Percentiles rank a stretch among this genome's conserved stretches.
Conservation (phyloP, 768 basidiomycete species). For the Leccinum disarticulatum region DNA sequence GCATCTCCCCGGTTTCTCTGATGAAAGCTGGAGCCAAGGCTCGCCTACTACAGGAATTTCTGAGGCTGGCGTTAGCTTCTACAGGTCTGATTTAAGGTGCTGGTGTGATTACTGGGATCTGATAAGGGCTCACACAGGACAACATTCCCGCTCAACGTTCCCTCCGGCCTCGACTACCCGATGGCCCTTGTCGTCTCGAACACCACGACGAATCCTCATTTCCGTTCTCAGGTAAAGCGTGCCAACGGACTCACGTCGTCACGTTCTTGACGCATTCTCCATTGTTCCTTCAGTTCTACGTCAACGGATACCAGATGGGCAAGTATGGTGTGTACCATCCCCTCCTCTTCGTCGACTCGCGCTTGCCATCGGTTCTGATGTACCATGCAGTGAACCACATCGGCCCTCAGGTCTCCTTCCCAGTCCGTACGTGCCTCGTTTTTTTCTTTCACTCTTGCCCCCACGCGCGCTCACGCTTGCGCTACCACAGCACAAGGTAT, state of each 20-base stretch:
- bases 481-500: constrained; percentile 45
- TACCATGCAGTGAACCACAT: constrained; percentile 21
- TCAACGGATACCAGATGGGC: constrained; percentile 29
- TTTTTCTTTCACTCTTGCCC: background rate
- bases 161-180: constrained; percentile 48
- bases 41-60: constrained; percentile 43
- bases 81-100: constrained; percentile 32
- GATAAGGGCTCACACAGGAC: constrained; percentile 16
- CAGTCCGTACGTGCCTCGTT: constrained; percentile 22
- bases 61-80: constrained; percentile 48
- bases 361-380: background rate
- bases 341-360: no score
- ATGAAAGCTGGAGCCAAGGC: constrained; percentile 43
- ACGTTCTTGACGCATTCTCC: background rate
- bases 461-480: constrained; percentile 9
- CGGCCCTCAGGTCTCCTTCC: constrained; percentile 26
- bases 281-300: constrained; percentile 18
- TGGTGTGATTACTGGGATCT: background rate
- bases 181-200: constrained; percentile 46
- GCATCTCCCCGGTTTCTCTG: constrained; percentile 59
- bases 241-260: background rate
- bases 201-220: constrained; percentile 42
- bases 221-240: constrained; percentile 34
- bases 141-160: constrained; percentile 44
- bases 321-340: constrained; percentile 19